Base-by-base conservation (phyloP, 192 early-diverging fungal genomes). In the Radiomyces spectabilis region DNA sequence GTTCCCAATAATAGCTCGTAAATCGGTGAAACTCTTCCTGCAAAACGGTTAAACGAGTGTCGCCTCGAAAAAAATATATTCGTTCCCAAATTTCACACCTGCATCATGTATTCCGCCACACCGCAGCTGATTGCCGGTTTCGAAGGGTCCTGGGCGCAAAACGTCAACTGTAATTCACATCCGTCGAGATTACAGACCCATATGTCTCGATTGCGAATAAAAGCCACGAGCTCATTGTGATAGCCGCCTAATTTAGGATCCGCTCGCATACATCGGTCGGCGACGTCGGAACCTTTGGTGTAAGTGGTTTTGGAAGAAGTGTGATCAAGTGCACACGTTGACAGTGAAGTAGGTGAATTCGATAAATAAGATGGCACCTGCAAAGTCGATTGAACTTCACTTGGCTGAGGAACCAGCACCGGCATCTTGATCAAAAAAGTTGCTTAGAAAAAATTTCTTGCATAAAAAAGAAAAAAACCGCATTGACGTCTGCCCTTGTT, bases 41-140 rank as follows among this genome's bases (percentile, higher is more conserved):
- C n/a, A n/a, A n/a, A n/a, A 22, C 18, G 16, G 8, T 12, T 44
- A 22, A 15, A 44, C 9, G 24, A 44, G 1, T 21, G 13, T 26
- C 42, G 43, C 54, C n/a, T 33, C 42, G 7, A 33, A 6, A 15
- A 53, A 22, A 30, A n/a, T 24, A 33, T 3, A 13, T 21, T 8
- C 19, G 5, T 26, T 4, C 5, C 3, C 5, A 1, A 4, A 12
- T 9, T 13, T 9, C 38, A 41, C 55, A 66, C 68, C 51, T 86
- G 85, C 81, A 85, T 84, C 18, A 86, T 76, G 75, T 82, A 86
- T 51, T 86, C 85, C 7, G 80, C 75, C 22, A 73, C 57, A 15
- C 85, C 85, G 57, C 78, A 79, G 32, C 60, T 66, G 21, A 85
- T 61, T 10, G 68, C 64, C 5, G 60, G 58, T 48, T 71, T 57